phyloP scores from a whole-genome alignment of 2,329 filamentous ascomycete species.

The Periconia macrospinosa region DNA sequence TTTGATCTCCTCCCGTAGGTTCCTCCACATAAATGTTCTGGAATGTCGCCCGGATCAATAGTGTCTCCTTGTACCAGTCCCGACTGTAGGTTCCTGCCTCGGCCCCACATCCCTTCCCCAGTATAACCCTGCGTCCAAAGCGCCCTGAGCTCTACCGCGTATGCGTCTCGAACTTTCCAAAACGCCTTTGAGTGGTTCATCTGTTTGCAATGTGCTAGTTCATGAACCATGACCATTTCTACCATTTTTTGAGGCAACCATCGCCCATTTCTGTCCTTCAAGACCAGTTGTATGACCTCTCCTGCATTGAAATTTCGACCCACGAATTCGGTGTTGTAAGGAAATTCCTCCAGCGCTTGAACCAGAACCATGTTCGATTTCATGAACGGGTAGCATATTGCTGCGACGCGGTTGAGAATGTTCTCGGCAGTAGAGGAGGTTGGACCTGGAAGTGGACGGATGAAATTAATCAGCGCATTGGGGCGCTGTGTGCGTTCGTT shows the following conservation, averaged over 20 bases:
- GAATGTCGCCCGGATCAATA: constrained; percentile 29
- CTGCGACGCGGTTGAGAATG: constrained; percentile 49
- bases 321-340: constrained; percentile 78
- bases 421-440: constrained; percentile 30
- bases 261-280: constrained; percentile 64
- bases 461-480: constrained; percentile 80
- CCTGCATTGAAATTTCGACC: constrained; percentile 90
- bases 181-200: constrained; percentile 88
- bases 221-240: constrained; percentile 95
- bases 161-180: constrained; percentile 76
- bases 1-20: constrained; percentile 66
- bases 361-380: constrained; percentile 50
- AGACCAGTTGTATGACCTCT: constrained; percentile 82
- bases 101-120: constrained; percentile 83
- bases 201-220: constrained; percentile 83
- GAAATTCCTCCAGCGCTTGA: constrained; percentile 73
- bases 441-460: constrained; percentile 72
- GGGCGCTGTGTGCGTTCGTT: constrained; percentile 75
- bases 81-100: constrained; percentile 64
- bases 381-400: constrained; percentile 71
- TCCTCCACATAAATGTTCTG: constrained; percentile 75
- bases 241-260: constrained; percentile 86
- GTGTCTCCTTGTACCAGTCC: constrained; percentile 27
- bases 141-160: constrained; percentile 68
- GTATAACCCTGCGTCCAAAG: constrained; percentile 73